Base-by-base conservation (phyloP, 768 basidiomycete species). In the Leccinellum rugosiceps region DNA sequence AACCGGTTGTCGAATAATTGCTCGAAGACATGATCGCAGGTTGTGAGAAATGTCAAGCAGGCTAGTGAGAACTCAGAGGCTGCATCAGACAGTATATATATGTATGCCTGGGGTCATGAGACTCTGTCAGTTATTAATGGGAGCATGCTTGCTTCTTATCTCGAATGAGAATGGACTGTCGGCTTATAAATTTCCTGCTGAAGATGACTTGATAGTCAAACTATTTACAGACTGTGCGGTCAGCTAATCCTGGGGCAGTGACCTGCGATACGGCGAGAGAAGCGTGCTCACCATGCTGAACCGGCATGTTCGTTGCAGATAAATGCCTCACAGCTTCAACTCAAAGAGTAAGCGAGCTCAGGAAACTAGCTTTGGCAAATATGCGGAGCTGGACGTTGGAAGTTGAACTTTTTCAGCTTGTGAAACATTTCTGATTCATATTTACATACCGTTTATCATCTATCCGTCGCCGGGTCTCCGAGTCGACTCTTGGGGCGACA, bases 31-130 rank as follows among this genome's bases (percentile, higher is more conserved):
- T 63, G 41, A 14, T 43, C 34, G 34, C 7, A 10, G 17, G 35
- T 26, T 7, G 30, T 56, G 9, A 14, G 32, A 15, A 8, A 28
- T 14, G 17, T 14, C 31, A 50, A 9, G 83, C 82, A 17, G n/a
- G 23, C 25, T 23, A 30, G 9, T 34, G 17, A 25, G 52, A 69
- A 74, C 72, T 60, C 78, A 26, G 43, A 64, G 57, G 47, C 34
- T 65, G 45, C 58, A 52, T 49, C 21, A 23, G 14, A 56, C 50
- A 6, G 54, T 69, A 61, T 63, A 59, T 51, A 80, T 38, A 8
- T 6, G 4, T 83, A 34, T 56, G 6, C 11, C 19, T n/a, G 32
- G 8, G 44, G 15, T 49, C 58, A 59, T 19, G 46, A 5, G 56
- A n/a, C 34, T n/a, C 28, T 38, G 25, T 30, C 32, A 28, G 17